Evolutionary conservation across 345 rosid species (phyloP).

Genomic region (Melaleuca quinquenervia): DNA sequence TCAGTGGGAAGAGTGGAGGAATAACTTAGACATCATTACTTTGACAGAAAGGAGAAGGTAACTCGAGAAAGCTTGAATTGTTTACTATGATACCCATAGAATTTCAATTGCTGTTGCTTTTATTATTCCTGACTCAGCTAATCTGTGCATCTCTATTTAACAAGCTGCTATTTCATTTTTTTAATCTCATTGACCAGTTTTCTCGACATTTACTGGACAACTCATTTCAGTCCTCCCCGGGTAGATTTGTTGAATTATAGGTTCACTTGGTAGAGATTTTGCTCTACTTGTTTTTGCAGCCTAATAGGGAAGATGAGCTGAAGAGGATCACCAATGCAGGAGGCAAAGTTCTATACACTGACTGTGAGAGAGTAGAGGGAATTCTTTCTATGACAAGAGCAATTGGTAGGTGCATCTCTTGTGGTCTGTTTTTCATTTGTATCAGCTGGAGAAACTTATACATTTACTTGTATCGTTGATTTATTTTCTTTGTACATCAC

Average conservation of each 20-base stretch:
- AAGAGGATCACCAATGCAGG: constrained; percentile 26
- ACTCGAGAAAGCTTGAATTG: not conserved
- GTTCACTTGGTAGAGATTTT: not conserved
- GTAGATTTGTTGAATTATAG: not conserved
- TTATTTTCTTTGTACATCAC: not conserved
- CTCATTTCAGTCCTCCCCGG: not conserved
- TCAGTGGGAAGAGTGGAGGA: not conserved
- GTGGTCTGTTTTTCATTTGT: not conserved
- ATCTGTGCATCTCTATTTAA: not conserved
- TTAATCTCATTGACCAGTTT: not conserved
- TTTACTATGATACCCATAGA: not conserved
- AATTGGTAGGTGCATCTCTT: constrained; percentile 7
- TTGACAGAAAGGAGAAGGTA: not conserved
- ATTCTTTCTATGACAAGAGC: constrained; percentile 40
- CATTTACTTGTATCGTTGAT: not conserved
- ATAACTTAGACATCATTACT: not conserved
- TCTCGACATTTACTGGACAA: not conserved
- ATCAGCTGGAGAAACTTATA: not conserved
- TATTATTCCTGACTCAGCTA: not conserved
- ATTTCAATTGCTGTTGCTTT: not conserved
- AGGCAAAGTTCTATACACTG: constrained; percentile 35
- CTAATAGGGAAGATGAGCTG: constrained; percentile 31
- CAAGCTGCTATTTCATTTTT: not conserved
- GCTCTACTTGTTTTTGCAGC: constrained; percentile 7
- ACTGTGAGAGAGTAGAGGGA: constrained; percentile 28